A percentile compares a stretch with the other conserved stretches of the same genome.
These are phyloP conservation scores for Cenchrus purpureus DNA, from an alignment of 176 grass and related monocot species.

Conservation along the genomic window DNA sequence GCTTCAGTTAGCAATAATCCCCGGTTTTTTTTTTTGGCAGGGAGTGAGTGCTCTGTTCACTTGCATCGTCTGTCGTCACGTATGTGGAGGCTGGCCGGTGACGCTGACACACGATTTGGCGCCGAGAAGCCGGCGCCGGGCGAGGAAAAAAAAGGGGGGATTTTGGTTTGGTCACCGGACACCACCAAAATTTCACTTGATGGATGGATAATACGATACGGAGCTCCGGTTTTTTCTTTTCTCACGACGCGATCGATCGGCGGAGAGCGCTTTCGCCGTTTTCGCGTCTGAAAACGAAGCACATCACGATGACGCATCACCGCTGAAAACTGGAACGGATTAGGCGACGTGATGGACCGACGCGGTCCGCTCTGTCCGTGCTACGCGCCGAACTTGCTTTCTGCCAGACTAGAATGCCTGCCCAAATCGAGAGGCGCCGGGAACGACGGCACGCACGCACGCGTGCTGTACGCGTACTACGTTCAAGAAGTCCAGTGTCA, in stretches of 20 bases:
- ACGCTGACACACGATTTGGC: not conserved
- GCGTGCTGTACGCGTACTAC: not conserved
- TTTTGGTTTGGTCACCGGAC: not conserved
- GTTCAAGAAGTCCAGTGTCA: not conserved
- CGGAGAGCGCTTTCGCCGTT: not conserved
- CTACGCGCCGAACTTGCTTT: slow-evolving; percentile 21
- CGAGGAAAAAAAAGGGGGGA: not conserved
- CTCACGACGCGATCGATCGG: not conserved
- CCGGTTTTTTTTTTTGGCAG: not conserved
- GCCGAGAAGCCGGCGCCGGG: not conserved
- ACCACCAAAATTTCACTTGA: not conserved
- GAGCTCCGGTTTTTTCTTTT: not conserved
- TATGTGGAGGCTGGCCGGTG: not conserved
- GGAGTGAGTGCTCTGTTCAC: not conserved
- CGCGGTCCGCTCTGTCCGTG: not conserved
- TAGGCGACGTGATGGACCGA: not conserved
- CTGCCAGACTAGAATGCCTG: not conserved
- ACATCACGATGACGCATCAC: no score
- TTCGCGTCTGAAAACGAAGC: slow-evolving; percentile 6
- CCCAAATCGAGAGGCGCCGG: slow-evolving; percentile 5
- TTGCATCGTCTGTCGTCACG: not conserved
- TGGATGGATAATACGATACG: not conserved
- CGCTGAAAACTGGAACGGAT: not conserved
- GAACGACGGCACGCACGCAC: not conserved
- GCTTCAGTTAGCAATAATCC: not conserved